Percentiles rank a stretch among this genome's conserved stretches.
Conservation (phyloP, 257 asterid species). For the Knoxia roxburghii region DNA sequence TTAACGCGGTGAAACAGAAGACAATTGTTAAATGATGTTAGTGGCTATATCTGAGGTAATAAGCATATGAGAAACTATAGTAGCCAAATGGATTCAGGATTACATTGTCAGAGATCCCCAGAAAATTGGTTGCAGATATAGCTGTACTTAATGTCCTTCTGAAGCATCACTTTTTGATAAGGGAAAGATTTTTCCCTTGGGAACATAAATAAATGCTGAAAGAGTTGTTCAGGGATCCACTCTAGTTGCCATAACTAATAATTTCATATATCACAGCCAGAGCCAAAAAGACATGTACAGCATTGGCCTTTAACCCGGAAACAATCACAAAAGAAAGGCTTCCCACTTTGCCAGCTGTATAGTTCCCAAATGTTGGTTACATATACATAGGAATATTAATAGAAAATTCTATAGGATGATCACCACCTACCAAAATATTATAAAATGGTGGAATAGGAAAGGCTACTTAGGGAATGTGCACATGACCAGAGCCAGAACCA, state of each 20-base stretch:
- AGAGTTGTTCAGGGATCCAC: background rate
- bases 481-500: too few species aligned
- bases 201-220: background rate
- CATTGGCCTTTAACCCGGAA: too few species aligned
- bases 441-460: too few species aligned
- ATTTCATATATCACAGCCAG: background rate
- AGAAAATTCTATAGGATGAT: too few species aligned
- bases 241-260: background rate
- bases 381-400: too few species aligned
- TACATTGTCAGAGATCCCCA: background rate
- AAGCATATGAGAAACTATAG: background rate
- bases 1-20: background rate
- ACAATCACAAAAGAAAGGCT: too few species aligned
- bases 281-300: background rate
- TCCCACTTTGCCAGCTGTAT: too few species aligned
- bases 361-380: too few species aligned
- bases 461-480: too few species aligned
- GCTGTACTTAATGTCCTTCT: background rate
- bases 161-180: too few species aligned
- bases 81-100: background rate
- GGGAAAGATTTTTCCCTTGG: background rate
- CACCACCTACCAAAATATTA: too few species aligned
- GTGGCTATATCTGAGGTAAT: background rate
- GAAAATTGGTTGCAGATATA: background rate
- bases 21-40: background rate